Conservation (phyloP, 208 protist species). For the Trypanosoma mega region DNA sequence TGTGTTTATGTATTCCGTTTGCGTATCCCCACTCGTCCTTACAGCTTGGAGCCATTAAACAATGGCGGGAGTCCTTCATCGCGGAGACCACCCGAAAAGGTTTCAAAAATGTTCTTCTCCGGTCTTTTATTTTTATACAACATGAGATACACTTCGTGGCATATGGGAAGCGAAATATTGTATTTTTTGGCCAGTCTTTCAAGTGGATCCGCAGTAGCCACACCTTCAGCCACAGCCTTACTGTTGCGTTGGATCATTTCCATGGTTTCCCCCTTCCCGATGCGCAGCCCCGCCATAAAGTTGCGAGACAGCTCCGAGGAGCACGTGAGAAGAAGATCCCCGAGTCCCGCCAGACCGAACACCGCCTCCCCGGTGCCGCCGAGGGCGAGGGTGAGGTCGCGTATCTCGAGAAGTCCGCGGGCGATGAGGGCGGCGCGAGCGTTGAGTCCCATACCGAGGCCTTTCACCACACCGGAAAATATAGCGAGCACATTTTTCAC, state of each 20-base stretch:
- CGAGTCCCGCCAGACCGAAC: slow-evolving; percentile 86
- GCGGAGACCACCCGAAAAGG: slow-evolving; percentile 27
- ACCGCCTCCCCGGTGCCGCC: slow-evolving; percentile 76
- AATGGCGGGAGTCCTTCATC: slow-evolving; percentile 70
- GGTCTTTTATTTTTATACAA: slow-evolving; percentile 53
- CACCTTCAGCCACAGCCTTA: slow-evolving; percentile 79
- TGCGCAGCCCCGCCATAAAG: slow-evolving; percentile 80
- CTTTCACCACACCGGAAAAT: slow-evolving; percentile 66
- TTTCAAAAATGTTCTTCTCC: slow-evolving; percentile 21
- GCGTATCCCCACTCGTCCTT: slow-evolving; percentile 3
- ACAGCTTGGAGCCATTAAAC: slow-evolving; percentile 17
- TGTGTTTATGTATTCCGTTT: too few species aligned
- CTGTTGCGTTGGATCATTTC: slow-evolving; percentile 58
- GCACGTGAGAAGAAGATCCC: slow-evolving; percentile 89
- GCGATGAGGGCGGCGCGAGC: slow-evolving; percentile 80
- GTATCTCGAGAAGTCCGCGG: slow-evolving; percentile 84
- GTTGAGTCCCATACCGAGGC: slow-evolving; percentile 74
- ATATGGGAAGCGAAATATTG: slow-evolving; percentile 68
- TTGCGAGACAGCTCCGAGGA: slow-evolving; percentile 88
- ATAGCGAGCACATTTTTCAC: slow-evolving; percentile 92
- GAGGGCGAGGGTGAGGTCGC: slow-evolving; percentile 72
- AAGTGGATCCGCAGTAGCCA: slow-evolving; percentile 71
- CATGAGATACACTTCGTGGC: slow-evolving; percentile 65
- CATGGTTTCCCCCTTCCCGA: slow-evolving; percentile 70
- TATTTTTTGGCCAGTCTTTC: slow-evolving; percentile 51